Conservation (phyloP, 352 stramenopile species). For the Phytopythium mirpurense region DNA sequence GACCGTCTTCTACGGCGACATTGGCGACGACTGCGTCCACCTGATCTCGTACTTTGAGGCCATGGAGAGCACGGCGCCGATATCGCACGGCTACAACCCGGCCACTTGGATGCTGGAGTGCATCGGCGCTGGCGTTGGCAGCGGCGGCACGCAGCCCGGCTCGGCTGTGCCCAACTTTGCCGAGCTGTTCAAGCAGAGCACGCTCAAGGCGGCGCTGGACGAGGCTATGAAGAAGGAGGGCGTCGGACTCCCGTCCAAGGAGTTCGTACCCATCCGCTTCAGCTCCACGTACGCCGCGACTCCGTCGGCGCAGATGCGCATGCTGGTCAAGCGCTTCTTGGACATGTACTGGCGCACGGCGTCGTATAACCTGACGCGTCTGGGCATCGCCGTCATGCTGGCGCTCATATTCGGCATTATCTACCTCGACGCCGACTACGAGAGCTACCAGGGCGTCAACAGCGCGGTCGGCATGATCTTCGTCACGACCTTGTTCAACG, state of each 20-base stretch:
- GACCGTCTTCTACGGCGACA: constrained; percentile 41
- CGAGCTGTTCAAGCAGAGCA: constrained; percentile 7
- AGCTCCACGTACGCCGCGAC: constrained; percentile 13
- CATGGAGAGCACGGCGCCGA: constrained; percentile 21
- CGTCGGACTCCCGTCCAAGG: constrained; percentile 3
- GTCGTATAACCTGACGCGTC: constrained; percentile 44
- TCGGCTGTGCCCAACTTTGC: not conserved
- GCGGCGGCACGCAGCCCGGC: too few species aligned
- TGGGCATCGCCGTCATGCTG: not conserved
- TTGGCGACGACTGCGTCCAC: constrained; percentile 9
- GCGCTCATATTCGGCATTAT: constrained; percentile 17
- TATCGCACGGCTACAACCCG: constrained; percentile 61
- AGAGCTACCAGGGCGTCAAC: constrained; percentile 10
- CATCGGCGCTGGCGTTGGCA: constrained; percentile 48
- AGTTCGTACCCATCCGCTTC: constrained; percentile 15
- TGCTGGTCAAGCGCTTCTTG: constrained; percentile 31
- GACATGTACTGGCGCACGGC: constrained; percentile 25
- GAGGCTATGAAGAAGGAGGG: not conserved
- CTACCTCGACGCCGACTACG: constrained; percentile 21
- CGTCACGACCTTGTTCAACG: constrained; percentile 49
- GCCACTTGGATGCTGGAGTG: constrained; percentile 87
- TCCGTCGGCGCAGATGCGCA: constrained; percentile 20
- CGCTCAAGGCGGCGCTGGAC: constrained; percentile 9
- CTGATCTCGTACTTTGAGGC: constrained; percentile 42
- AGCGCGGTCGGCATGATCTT: constrained; percentile 56